phyloP scores from a whole-genome alignment of 805 yeast species.

The Ascoidea tarda region DNA sequence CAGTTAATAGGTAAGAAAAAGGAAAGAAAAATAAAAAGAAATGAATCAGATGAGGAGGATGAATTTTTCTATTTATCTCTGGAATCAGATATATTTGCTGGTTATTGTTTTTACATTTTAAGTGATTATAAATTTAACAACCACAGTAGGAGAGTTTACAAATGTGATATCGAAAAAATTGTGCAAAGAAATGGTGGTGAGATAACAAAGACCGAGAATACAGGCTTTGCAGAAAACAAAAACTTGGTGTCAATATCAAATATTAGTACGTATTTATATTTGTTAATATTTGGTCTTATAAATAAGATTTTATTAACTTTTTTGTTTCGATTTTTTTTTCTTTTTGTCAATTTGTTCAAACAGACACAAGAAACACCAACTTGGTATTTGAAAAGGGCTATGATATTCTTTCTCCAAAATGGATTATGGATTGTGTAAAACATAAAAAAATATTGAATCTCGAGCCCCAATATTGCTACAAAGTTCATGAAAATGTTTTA shows the following conservation, averaged over 20 bases:
- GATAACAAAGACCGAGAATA: conserved; percentile 22
- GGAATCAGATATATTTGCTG: conserved; percentile 25
- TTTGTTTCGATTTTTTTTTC: too few species aligned
- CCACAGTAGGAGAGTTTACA: conserved; percentile 15
- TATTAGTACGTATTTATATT: too few species aligned
- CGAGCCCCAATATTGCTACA: conserved; percentile 47
- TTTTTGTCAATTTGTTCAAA: conserved; percentile 19
- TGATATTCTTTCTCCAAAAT: conserved; percentile 50
- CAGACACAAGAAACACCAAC: conserved; percentile 23
- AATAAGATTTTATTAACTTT: too few species aligned
- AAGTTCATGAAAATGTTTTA: conserved; percentile 20
- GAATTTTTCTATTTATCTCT: conserved; percentile 9
- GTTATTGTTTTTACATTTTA: conserved; percentile 33
- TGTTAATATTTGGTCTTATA: too few species aligned
- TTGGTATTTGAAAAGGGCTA: conserved; percentile 30
- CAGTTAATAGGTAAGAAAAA: conserved; percentile 10
- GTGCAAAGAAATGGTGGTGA: conserved; percentile 38
- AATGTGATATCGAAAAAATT: conserved; percentile 22
- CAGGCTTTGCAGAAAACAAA: conserved; percentile 7
- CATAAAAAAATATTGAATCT: conserved; percentile 27
- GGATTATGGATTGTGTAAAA: conserved; percentile 58
- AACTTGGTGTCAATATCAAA: conserved; percentile 13
- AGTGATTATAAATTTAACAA: conserved; percentile 28
- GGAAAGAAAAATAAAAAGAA: conserved; percentile 10
- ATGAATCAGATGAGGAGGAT: conserved; percentile 14